A percentile compares a stretch with the other conserved stretches of the same genome.
Evolutionary conservation across 2,329 filamentous ascomycete genomes (phyloP).

Genomic region (Arthroderma sp.): DNA sequence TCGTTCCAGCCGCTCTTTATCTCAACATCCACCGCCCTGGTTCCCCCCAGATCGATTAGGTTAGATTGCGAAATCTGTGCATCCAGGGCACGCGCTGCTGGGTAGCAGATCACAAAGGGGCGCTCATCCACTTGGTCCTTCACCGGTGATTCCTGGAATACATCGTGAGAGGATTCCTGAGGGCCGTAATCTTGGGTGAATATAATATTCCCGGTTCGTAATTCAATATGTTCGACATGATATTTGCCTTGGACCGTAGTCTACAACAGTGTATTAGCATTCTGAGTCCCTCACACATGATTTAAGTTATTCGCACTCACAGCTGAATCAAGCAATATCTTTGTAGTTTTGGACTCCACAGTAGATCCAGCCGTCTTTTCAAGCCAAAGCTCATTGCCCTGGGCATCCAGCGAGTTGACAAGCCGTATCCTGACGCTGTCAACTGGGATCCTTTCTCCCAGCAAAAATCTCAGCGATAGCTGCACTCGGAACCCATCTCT

Average conservation of each 20-base stretch:
- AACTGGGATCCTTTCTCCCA: constrained; percentile 56
- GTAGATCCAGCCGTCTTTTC: constrained; percentile 34
- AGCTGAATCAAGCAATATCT: constrained; percentile 37
- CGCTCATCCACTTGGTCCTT: constrained; percentile 32
- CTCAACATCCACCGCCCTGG: constrained; percentile 62
- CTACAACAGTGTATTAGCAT: constrained; percentile 10
- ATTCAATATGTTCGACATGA: constrained; percentile 56
- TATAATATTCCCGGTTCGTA: constrained; percentile 34
- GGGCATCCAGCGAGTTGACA: constrained; percentile 40
- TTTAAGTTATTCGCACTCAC: constrained; percentile 19
- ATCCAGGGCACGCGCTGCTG: constrained; percentile 54
- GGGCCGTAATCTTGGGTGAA: constrained; percentile 22
- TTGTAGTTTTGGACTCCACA: constrained; percentile 44
- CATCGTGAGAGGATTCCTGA: constrained; percentile 19
- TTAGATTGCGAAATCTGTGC: constrained; percentile 53
- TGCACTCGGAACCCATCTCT: constrained; percentile 63
- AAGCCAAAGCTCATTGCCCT: constrained; percentile 55
- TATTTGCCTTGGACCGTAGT: constrained; percentile 52
- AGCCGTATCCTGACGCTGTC: constrained; percentile 54
- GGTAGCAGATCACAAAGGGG: constrained; percentile 59
- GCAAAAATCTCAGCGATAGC: constrained; percentile 55
- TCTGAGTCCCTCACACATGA: background rate
- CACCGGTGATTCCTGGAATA: constrained; percentile 19
- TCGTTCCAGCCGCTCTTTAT: constrained; percentile 64
- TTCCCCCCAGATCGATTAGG: constrained; percentile 64